Evolutionary conservation across 805 yeast species (phyloP).

Genomic region (Kluyveromyces dobzhanskii): DNA sequence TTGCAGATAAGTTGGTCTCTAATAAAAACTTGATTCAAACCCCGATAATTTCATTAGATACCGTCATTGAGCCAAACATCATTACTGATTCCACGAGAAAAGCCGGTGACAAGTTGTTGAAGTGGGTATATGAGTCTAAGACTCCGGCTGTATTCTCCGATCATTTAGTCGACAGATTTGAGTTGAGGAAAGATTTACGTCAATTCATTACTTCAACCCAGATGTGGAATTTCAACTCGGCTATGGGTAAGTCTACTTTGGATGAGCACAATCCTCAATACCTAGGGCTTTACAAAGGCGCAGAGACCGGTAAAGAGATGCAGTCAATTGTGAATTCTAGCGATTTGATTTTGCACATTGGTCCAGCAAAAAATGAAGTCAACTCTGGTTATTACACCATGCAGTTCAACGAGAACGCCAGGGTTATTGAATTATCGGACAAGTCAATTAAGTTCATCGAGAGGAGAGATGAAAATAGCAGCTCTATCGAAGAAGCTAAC

Average conservation of each 20-base stretch:
- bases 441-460: slow-evolving; percentile 43
- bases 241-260: slow-evolving; percentile 63
- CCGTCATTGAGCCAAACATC: slow-evolving; percentile 6
- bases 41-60: slow-evolving; percentile 12
- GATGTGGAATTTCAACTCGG: slow-evolving; percentile 51
- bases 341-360: slow-evolving; percentile 66
- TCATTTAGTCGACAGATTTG: slow-evolving; percentile 56
- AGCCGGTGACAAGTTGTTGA: slow-evolving; percentile 7
- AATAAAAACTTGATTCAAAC: slow-evolving; percentile 11
- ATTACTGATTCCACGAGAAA: slow-evolving; percentile 21
- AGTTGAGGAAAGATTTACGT: slow-evolving; percentile 37
- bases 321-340: slow-evolving; percentile 41
- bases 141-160: slow-evolving; percentile 69
- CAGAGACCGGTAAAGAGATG: slow-evolving; percentile 41
- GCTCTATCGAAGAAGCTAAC: slow-evolving; percentile 31
- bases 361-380: slow-evolving; percentile 58
- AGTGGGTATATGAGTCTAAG: slow-evolving; percentile 41
- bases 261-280: slow-evolving; percentile 61
- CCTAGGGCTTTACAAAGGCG: slow-evolving; percentile 68
- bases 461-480: slow-evolving; percentile 6
- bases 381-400: slow-evolving; percentile 61
- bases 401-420: slow-evolving; percentile 34
- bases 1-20: slow-evolving; percentile 36
- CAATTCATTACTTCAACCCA: slow-evolving; percentile 36
- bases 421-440: slow-evolving; percentile 43